Percentiles rank a stretch among this genome's conserved stretches.
These are phyloP conservation scores for Penicillium malachiteum DNA, from an alignment of 495 filamentous ascomycete genomes.

Conservation along the genomic window DNA sequence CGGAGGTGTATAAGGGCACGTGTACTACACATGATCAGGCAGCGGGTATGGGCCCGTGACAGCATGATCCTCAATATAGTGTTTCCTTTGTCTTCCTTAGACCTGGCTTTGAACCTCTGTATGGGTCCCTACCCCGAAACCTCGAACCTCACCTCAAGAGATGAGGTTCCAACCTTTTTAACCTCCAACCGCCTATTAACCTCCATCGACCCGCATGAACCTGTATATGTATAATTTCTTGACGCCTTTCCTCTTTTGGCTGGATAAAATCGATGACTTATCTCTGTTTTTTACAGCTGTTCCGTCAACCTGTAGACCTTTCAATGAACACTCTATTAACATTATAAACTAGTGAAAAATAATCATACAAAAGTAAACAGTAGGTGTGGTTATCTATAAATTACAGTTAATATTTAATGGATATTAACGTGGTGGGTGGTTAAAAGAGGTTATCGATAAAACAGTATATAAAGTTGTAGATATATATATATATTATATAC, in stretches of 20 bases:
- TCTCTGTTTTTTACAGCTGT: constrained; percentile 4
- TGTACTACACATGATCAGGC: no score
- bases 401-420: no score
- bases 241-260: constrained; percentile 9
- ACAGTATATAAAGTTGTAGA: no score
- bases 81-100: no score
- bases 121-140: neutral
- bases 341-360: neutral
- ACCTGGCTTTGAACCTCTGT: neutral
- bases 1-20: no score
- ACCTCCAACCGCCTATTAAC: neutral
- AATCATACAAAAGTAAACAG: neutral
- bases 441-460: no score
- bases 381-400: constrained; percentile 2
- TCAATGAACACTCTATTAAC: neutral
- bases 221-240: constrained; percentile 4
- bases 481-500: no score
- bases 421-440: no score
- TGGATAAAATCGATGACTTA: constrained; percentile 7
- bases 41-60: no score
- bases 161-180: neutral
- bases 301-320: neutral
- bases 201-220: constrained; percentile 4
- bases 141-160: neutral
- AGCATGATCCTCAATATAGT: no score